These are phyloP conservation scores for Alternaria rosae DNA, from an alignment of 2,329 filamentous ascomycete species.

Conservation along the genomic window DNA sequence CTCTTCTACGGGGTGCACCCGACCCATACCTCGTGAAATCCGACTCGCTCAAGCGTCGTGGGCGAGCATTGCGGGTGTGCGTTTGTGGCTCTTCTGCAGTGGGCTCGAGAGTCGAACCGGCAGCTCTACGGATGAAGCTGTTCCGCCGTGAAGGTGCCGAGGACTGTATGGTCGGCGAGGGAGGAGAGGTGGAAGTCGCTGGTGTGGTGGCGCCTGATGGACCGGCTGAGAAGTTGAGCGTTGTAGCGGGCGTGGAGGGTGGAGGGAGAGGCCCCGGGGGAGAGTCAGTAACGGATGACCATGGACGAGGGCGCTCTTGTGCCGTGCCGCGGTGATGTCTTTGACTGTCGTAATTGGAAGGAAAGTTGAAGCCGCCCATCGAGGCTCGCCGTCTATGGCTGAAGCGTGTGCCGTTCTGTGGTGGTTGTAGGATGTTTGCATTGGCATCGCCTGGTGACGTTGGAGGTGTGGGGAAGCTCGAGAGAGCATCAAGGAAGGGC, in stretches of 20 bases:
- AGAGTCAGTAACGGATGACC: conserved; percentile 60
- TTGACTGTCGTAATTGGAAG: conserved; percentile 61
- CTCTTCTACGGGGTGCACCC: conserved; percentile 68
- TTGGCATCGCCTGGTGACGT: conserved; percentile 56
- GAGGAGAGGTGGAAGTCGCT: conserved; percentile 39
- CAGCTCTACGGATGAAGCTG: conserved; percentile 50
- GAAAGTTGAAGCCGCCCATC: conserved; percentile 61
- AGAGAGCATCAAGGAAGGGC: conserved; percentile 61
- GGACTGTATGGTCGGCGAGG: conserved; percentile 47
- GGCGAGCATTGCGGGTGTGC: conserved; percentile 54
- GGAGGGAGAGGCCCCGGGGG: conserved; percentile 67
- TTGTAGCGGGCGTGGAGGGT: conserved; percentile 67
- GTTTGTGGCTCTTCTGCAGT: conserved; percentile 52
- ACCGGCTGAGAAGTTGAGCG: conserved; percentile 62
- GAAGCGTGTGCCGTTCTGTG: conserved; percentile 63
- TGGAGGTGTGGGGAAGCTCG: conserved; percentile 56
- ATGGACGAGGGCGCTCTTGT: conserved; percentile 53
- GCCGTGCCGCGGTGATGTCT: conserved; percentile 57
- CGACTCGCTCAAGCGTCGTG: conserved; percentile 66
- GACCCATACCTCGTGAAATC: conserved; percentile 68
- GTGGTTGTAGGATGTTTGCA: conserved; percentile 60
- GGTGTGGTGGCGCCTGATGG: conserved; percentile 60
- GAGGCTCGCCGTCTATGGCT: conserved; percentile 62
- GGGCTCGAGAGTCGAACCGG: conserved; percentile 53
- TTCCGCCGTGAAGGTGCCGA: conserved; percentile 48